phyloP scores from a whole-genome alignment of 139 green algal genomes.

The Auxenochlorella pyrenoidosa region DNA sequence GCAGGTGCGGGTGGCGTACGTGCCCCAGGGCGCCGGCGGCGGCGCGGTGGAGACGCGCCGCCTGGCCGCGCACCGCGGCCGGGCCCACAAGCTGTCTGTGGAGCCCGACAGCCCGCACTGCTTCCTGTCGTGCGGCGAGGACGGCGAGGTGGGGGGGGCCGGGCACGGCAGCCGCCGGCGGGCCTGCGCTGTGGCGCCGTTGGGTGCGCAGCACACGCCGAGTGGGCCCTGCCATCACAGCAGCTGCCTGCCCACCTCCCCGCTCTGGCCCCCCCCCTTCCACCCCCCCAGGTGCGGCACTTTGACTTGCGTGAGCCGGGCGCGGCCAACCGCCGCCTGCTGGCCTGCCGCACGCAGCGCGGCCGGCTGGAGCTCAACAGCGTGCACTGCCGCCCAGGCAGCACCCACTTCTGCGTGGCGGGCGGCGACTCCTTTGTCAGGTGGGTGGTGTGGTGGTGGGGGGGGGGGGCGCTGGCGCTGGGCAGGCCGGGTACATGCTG shows the following conservation, averaged over 20 bases:
- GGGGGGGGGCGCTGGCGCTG: background rate
- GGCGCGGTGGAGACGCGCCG: conserved; percentile 31
- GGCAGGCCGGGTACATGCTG: background rate
- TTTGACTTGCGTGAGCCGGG: conserved; percentile 55
- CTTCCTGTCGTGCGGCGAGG: conserved; percentile 64
- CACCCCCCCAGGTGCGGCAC: conserved; percentile 37
- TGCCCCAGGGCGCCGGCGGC: conserved; percentile 19
- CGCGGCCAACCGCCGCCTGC: conserved; percentile 29
- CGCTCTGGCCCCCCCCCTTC: background rate
- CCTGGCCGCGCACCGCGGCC: conserved; percentile 53
- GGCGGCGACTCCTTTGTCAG: conserved; percentile 54
- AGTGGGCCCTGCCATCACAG: too few relatives aligned
- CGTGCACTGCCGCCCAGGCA: conserved; percentile 56
- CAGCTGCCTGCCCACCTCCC: background rate
- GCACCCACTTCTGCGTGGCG: conserved; percentile 59
- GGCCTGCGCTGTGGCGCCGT: background rate
- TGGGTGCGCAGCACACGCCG: too few relatives aligned
- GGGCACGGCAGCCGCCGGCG: background rate
- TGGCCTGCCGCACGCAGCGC: conserved; percentile 25
- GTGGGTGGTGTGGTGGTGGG: background rate
- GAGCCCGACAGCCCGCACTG: conserved; percentile 63
- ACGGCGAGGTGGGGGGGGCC: conserved; percentile 38
- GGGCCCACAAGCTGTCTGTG: conserved; percentile 79
- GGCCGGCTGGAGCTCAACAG: conserved; percentile 39
- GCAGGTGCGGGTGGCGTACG: conserved; percentile 45